A percentile compares a stretch with the other conserved stretches of the same genome.
Evolutionary conservation across 768 basidiomycete species (phyloP).

Genomic region (Lentinula guzmanii): DNA sequence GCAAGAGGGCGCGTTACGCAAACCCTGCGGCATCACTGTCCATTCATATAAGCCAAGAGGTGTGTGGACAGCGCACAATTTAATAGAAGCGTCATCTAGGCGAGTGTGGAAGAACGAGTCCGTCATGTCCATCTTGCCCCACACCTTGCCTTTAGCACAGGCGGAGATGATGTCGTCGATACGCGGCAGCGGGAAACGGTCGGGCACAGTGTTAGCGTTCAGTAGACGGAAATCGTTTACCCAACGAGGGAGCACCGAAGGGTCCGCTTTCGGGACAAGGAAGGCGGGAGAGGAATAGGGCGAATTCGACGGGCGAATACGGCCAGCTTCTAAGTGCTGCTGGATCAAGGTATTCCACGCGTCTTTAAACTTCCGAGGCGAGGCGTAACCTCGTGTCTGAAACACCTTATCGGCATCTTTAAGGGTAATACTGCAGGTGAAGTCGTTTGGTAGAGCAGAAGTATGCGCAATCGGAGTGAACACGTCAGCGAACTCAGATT

Average conservation of each 20-base stretch:
- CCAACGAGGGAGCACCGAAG: slow-evolving; percentile 13
- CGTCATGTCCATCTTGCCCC: background rate
- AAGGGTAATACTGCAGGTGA: slow-evolving; percentile 12
- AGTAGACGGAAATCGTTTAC: slow-evolving; percentile 22
- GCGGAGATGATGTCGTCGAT: slow-evolving; percentile 31
- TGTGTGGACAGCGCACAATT: slow-evolving; percentile 25
- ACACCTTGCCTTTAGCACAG: slow-evolving; percentile 13
- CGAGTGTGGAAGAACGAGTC: slow-evolving; percentile 13
- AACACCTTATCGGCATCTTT: slow-evolving; percentile 18
- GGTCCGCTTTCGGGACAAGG: slow-evolving; percentile 26
- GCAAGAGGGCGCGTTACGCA: slow-evolving; percentile 22
- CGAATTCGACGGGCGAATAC: slow-evolving; percentile 17
- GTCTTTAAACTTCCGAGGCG: slow-evolving; percentile 23
- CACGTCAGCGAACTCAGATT: slow-evolving; percentile 7
- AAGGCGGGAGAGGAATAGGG: slow-evolving; percentile 23
- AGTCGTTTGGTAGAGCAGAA: slow-evolving; percentile 12
- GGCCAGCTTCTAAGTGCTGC: slow-evolving; percentile 22
- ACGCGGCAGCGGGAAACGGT: slow-evolving; percentile 17
- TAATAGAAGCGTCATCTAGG: slow-evolving; percentile 19
- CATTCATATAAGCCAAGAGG: slow-evolving; percentile 31
- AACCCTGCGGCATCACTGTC: slow-evolving; percentile 26
- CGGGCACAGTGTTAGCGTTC: slow-evolving; percentile 16
- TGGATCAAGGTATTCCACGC: slow-evolving; percentile 23
- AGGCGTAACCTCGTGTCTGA: slow-evolving; percentile 13
- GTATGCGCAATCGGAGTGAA: slow-evolving; percentile 19